Evolutionary conservation across 257 asterid species (phyloP).

Genomic region (Solanum pinnatisectum): DNA sequence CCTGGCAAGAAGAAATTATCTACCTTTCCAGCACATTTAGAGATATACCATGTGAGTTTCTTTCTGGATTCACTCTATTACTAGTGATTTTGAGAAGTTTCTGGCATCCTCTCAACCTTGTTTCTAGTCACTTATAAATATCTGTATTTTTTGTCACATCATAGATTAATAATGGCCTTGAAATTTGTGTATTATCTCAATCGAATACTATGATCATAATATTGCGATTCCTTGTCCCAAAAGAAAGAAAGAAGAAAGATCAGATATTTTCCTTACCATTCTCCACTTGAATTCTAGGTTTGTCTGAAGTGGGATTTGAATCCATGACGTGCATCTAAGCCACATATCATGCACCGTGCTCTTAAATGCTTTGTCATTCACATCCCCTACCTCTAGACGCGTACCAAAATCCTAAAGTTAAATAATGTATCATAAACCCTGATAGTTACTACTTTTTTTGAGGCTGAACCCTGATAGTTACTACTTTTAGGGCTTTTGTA

Average conservation of each 20-base stretch:
- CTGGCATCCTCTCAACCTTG: background rate
- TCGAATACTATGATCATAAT: background rate
- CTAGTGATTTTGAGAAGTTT: background rate
- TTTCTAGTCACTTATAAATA: background rate
- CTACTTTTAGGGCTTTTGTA: background rate
- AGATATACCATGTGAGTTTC: slow-evolving; percentile 69
- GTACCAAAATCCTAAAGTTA: background rate
- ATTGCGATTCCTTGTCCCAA: background rate
- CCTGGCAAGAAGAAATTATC: slow-evolving; percentile 94
- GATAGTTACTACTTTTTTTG: background rate
- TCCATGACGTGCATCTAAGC: background rate
- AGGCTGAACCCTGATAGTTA: background rate
- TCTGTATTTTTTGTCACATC: background rate
- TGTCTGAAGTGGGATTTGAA: background rate
- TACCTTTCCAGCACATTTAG: slow-evolving; percentile 97
- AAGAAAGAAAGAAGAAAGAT: background rate
- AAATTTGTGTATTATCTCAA: background rate
- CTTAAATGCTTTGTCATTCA: background rate
- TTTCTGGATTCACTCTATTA: background rate
- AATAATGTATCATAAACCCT: background rate
- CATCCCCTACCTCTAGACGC: background rate
- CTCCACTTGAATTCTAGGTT: background rate
- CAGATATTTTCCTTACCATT: background rate
- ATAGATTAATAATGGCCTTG: background rate
- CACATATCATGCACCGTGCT: background rate